These are phyloP conservation scores for Viridothelium virens DNA, from an alignment of 495 filamentous ascomycete genomes.

Conservation along the genomic window DNA sequence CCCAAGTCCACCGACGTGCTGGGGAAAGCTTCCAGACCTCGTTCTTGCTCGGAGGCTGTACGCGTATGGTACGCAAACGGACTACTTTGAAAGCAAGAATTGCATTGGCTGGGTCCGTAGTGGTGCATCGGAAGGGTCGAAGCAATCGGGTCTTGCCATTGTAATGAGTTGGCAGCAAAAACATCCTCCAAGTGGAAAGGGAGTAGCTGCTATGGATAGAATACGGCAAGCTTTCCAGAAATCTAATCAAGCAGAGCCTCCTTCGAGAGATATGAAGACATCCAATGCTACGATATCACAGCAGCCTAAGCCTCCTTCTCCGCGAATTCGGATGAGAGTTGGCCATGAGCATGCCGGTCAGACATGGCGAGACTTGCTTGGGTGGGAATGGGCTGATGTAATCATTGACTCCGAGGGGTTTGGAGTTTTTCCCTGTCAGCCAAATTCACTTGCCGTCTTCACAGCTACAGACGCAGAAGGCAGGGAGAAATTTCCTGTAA, in stretches of 20 bases:
- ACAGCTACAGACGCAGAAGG: not conserved
- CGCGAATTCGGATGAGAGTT: slow-evolving; percentile 5
- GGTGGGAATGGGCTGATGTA: slow-evolving; percentile 8
- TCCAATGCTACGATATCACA: not conserved
- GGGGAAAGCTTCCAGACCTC: slow-evolving; percentile 49
- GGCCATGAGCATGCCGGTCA: slow-evolving; percentile 9
- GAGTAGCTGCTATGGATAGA: not conserved
- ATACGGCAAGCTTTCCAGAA: slow-evolving; percentile 8
- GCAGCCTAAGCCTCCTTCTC: not conserved
- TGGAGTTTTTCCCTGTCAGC: slow-evolving; percentile 7
- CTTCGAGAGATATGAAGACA: not conserved
- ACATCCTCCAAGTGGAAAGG: not conserved
- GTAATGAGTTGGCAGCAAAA: slow-evolving; percentile 26
- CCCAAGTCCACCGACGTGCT: slow-evolving; percentile 50
- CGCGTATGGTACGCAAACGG: slow-evolving; percentile 57
- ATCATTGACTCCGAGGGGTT: slow-evolving; percentile 7
- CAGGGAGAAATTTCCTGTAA: not conserved
- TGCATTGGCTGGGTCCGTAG: slow-evolving; percentile 64
- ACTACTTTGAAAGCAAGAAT: slow-evolving; percentile 59
- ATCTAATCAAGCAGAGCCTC: not conserved
- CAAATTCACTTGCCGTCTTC: slow-evolving; percentile 6
- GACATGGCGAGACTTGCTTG: slow-evolving; percentile 4
- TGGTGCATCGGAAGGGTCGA: slow-evolving; percentile 22
- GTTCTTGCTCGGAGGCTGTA: slow-evolving; percentile 59
- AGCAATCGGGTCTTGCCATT: slow-evolving; percentile 26